Conservation (phyloP, 768 basidiomycete species). For the Heimioporus sp. region DNA sequence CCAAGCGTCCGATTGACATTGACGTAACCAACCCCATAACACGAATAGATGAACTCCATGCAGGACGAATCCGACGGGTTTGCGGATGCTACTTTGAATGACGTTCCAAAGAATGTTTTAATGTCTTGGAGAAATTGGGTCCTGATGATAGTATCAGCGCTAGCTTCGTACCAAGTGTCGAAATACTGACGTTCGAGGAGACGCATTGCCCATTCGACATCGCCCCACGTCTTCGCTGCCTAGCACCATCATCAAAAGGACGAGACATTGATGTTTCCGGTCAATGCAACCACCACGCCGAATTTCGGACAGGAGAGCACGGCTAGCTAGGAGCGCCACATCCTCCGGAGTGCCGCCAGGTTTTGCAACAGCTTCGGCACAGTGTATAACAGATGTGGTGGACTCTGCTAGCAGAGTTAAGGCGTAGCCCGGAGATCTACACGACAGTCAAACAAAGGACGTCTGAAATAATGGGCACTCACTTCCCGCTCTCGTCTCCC, state of each 20-base stretch:
- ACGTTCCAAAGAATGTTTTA: constrained; percentile 79
- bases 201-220: constrained; percentile 83
- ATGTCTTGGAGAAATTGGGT: constrained; percentile 89
- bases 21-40: constrained; percentile 89
- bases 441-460: neutral
- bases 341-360: constrained; percentile 91
- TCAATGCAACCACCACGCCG: constrained; percentile 87
- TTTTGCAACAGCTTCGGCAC: constrained; percentile 81
- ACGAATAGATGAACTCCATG: constrained; percentile 75
- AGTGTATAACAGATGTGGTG: constrained; percentile 85
- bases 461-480: constrained; percentile 29
- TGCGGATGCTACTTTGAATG: constrained; percentile 83
- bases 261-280: constrained; percentile 80
- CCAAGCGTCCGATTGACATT: constrained; percentile 83
- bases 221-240: constrained; percentile 96
- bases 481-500: constrained; percentile 97
- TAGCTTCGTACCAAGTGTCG: neutral
- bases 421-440: constrained; percentile 94
- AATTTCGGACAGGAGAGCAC: constrained; percentile 77
- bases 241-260: constrained; percentile 89
- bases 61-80: constrained; percentile 50
- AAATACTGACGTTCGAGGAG: constrained; percentile 71
- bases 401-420: constrained; percentile 88
- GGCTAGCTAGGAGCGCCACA: constrained; percentile 78
- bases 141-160: constrained; percentile 40